These are phyloP conservation scores for Malassezia caprae DNA, from an alignment of 1,284 basidiomycete species.

Conservation along the genomic window DNA sequence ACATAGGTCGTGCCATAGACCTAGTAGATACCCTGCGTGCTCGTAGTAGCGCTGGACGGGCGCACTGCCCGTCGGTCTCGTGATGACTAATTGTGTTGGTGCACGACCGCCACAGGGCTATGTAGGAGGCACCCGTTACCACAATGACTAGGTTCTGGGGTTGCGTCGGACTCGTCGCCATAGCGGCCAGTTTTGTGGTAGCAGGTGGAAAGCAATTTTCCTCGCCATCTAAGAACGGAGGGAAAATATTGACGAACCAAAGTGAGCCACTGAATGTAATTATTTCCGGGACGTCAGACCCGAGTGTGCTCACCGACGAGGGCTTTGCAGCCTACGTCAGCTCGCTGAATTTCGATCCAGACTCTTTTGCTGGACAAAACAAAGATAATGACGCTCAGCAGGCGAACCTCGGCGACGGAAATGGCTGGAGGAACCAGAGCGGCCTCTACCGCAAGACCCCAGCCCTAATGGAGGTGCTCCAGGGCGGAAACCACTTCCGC, in stretches of 20 bases:
- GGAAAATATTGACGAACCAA: conserved; percentile 16
- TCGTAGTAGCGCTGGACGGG: neutral
- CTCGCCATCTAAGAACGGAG: conserved; percentile 16
- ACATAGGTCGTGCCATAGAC: no score
- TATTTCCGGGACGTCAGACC: conserved; percentile 30
- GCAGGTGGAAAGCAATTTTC: neutral
- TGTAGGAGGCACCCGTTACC: neutral
- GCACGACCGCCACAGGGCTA: neutral
- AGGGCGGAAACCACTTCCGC: conserved; percentile 43
- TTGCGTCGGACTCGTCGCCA: neutral
- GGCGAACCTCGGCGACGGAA: conserved; percentile 44
- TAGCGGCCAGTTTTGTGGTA: neutral
- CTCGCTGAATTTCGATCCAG: conserved; percentile 30
- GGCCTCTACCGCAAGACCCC: conserved; percentile 35
- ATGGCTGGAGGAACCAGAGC: conserved; percentile 29
- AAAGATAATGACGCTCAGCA: conserved; percentile 27
- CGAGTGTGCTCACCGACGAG: conserved; percentile 22
- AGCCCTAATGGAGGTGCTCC: conserved; percentile 31
- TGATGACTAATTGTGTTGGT: neutral
- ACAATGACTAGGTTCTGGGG: neutral
- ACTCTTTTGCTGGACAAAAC: conserved; percentile 1
- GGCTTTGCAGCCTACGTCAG: conserved; percentile 31
- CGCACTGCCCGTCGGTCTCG: neutral
- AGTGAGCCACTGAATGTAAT: conserved; percentile 43
- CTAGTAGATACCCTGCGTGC: neutral